A percentile compares a stretch with the other conserved stretches of the same genome.
phyloP scores from a whole-genome alignment of 2,329 filamentous ascomycete species.

The Chrysoporthe deuterocubensis region DNA sequence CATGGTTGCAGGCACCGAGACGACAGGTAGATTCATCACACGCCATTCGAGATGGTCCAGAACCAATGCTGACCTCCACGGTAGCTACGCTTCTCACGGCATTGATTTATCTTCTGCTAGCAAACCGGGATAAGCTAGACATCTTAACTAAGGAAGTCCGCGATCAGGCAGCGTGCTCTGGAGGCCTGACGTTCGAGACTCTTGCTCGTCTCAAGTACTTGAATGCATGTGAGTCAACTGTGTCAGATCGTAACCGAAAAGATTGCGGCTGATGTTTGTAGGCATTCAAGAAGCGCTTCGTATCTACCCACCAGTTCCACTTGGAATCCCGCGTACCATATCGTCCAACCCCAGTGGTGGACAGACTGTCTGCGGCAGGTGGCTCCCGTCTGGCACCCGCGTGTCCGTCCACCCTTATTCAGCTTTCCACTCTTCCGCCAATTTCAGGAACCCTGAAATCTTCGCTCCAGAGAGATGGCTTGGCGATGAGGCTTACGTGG shows the following conservation, averaged over 20 bases:
- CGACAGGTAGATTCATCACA: slow-evolving; percentile 12
- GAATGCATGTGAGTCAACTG: slow-evolving; percentile 16
- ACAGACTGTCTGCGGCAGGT: slow-evolving; percentile 36
- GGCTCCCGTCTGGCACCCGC: slow-evolving; percentile 40
- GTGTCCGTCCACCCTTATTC: slow-evolving; percentile 50
- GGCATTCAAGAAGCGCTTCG: slow-evolving; percentile 39
- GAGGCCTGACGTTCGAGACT: slow-evolving; percentile 8
- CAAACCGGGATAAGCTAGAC: neutral
- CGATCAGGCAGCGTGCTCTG: neutral
- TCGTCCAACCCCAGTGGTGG: slow-evolving; percentile 36
- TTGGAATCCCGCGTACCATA: slow-evolving; percentile 35
- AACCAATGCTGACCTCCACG: neutral
- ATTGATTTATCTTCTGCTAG: slow-evolving; percentile 15
- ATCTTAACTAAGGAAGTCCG: slow-evolving; percentile 13
- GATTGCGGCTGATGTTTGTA: neutral
- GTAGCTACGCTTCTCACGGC: slow-evolving; percentile 18
- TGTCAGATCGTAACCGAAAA: too few relatives aligned
- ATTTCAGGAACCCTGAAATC: slow-evolving; percentile 49
- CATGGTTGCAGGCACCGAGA: slow-evolving; percentile 26
- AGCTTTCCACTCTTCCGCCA: slow-evolving; percentile 45
- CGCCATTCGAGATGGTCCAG: neutral
- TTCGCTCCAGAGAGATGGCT: slow-evolving; percentile 55
- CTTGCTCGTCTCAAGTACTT: slow-evolving; percentile 19
- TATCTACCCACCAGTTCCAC: slow-evolving; percentile 39
- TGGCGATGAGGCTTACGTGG: slow-evolving; percentile 26